phyloP scores from a whole-genome alignment of 495 filamentous ascomycete genomes.

The Darksidea phi region DNA sequence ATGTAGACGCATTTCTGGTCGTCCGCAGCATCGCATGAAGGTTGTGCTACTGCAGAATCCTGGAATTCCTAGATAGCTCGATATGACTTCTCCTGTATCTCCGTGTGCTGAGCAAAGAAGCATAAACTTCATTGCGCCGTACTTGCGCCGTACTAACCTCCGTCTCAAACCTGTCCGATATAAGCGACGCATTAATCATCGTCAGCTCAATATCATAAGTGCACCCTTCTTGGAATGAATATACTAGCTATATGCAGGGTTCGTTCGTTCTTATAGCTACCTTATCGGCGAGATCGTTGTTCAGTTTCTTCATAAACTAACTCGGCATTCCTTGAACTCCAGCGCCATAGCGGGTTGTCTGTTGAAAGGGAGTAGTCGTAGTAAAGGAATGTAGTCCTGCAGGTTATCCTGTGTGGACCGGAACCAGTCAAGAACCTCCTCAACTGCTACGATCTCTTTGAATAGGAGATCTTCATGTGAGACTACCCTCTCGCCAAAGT shows the following conservation, averaged over 20 bases:
- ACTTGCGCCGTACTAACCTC: constrained; percentile 59
- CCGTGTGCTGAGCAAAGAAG: constrained; percentile 56
- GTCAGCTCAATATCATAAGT: constrained; percentile 59
- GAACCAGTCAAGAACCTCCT: constrained; percentile 59
- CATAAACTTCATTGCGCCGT: constrained; percentile 63
- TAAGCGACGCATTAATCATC: constrained; percentile 62
- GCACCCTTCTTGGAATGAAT: constrained; percentile 62
- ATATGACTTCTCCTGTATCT: constrained; percentile 60
- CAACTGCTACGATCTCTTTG: constrained; percentile 62
- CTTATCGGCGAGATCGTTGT: constrained; percentile 54
- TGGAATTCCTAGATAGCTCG: constrained; percentile 57
- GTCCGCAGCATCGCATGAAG: constrained; percentile 57
- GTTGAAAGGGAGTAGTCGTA: constrained; percentile 59
- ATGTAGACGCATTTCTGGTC: constrained; percentile 64
- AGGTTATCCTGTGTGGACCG: constrained; percentile 61
- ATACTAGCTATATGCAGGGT: constrained; percentile 65
- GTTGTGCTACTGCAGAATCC: constrained; percentile 50
- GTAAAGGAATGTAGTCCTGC: constrained; percentile 63
- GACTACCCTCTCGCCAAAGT: constrained; percentile 60
- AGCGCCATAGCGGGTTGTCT: constrained; percentile 52
- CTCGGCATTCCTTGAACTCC: constrained; percentile 57
- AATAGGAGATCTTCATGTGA: constrained; percentile 59
- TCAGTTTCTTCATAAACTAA: constrained; percentile 55
- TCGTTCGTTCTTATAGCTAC: constrained; percentile 59
- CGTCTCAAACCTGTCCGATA: constrained; percentile 64